phyloP scores from a whole-genome alignment of 2,329 filamentous ascomycete species.

The Colletotrichum tofieldiae region DNA sequence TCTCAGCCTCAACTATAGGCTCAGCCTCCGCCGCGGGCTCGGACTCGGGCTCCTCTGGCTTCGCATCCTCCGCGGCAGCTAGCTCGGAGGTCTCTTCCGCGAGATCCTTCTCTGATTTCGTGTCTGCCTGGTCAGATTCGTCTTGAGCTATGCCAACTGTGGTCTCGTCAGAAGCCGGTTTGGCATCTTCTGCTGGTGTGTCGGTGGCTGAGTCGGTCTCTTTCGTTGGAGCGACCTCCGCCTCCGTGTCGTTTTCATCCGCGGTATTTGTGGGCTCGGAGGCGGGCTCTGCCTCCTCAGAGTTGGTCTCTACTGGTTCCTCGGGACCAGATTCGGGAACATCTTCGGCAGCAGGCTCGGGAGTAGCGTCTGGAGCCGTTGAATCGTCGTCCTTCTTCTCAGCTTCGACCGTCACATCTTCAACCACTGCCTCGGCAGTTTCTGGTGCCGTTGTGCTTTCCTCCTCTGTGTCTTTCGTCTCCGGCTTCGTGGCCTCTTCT shows the following conservation, averaged over 20 bases:
- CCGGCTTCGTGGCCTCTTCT: neutral
- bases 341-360: neutral
- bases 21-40: slow-evolving; percentile 1
- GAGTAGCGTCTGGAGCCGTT: neutral
- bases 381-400: neutral
- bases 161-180: neutral
- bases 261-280: neutral
- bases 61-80: neutral
- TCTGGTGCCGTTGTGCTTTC: neutral
- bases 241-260: neutral
- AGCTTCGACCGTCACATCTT: neutral
- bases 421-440: neutral
- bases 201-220: neutral
- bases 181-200: slow-evolving; percentile 7
- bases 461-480: neutral
- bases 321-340: neutral
- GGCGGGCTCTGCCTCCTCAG: neutral
- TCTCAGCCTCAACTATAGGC: neutral
- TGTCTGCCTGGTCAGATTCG: neutral
- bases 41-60: slow-evolving; percentile 5
- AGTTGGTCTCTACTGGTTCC: neutral
- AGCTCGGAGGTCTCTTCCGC: slow-evolving; percentile 8
- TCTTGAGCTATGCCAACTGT: neutral
- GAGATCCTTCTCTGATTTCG: slow-evolving; percentile 1
- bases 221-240: neutral